Percentiles rank a stretch among this genome's conserved stretches.
These are phyloP conservation scores for Trematosphaeria pertusa DNA, from an alignment of 2,329 filamentous ascomycete species.

Conservation along the genomic window DNA sequence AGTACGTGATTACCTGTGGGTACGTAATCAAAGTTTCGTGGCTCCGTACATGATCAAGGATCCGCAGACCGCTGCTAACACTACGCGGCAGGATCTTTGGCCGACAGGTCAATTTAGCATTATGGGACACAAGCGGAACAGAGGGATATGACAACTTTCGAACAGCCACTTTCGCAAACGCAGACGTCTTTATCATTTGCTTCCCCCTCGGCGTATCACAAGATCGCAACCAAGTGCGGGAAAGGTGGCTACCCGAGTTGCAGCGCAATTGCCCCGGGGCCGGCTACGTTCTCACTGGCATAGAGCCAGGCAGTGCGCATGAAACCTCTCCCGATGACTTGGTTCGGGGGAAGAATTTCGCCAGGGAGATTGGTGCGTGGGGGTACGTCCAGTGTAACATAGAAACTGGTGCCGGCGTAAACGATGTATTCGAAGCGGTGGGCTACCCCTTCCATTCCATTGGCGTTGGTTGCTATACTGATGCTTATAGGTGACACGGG, in stretches of 20 bases:
- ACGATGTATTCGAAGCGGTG: slow-evolving; percentile 12
- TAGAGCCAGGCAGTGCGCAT: not conserved
- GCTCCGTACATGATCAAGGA: not conserved
- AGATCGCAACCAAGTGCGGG: slow-evolving; percentile 1
- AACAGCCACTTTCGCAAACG: not conserved
- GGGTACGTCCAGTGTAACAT: slow-evolving; percentile 5
- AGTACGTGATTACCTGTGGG: not conserved
- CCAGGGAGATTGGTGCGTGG: not conserved
- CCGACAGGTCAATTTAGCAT: not conserved
- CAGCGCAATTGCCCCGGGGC: not conserved
- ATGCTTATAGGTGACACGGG: not conserved
- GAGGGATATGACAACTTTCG: slow-evolving; percentile 5
- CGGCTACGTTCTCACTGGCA: slow-evolving; percentile 6
- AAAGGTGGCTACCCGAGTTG: slow-evolving; percentile 1
- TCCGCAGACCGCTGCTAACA: not conserved
- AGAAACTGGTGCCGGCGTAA: slow-evolving; percentile 7
- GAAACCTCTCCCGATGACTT: not conserved
- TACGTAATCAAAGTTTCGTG: slow-evolving; percentile 3
- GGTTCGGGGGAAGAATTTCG: not conserved
- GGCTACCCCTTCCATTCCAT: not conserved
- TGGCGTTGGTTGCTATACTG: not conserved
- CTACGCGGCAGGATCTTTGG: slow-evolving; percentile 1
- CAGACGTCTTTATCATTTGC: slow-evolving; percentile 12
- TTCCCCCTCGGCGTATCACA: slow-evolving; percentile 1
- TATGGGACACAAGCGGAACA: slow-evolving; percentile 2